A percentile compares a stretch with the other conserved stretches of the same genome.
These are phyloP conservation scores for Tolypocladium guangdongense DNA, from an alignment of 2,329 filamentous ascomycete species.

Conservation along the genomic window DNA sequence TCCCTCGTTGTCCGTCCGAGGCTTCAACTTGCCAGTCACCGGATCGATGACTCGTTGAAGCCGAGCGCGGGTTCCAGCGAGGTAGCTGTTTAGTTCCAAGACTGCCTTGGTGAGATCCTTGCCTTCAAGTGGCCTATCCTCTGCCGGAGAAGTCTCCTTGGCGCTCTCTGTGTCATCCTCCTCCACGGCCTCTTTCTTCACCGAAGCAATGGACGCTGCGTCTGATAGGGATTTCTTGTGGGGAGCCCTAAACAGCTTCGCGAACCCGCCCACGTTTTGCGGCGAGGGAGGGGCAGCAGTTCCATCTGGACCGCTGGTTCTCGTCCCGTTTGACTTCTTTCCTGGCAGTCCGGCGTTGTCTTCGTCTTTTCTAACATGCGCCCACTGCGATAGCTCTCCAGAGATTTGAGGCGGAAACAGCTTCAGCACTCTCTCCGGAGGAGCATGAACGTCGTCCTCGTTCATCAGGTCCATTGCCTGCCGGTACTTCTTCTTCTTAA, in stretches of 20 bases:
- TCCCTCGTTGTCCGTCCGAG: conserved; percentile 30
- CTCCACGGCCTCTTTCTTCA: conserved; percentile 38
- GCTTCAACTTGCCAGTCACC: conserved; percentile 49
- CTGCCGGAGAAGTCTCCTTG: conserved; percentile 24
- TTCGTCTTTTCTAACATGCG: conserved; percentile 25
- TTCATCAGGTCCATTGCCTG: conserved; percentile 83
- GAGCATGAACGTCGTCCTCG: conserved; percentile 73
- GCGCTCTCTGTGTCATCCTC: conserved; percentile 45
- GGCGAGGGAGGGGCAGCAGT: conserved; percentile 21
- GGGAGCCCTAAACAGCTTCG: conserved; percentile 40
- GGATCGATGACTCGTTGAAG: conserved; percentile 53
- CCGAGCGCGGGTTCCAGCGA: conserved; percentile 70
- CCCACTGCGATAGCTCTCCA: conserved; percentile 60
- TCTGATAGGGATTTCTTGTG: conserved; percentile 37
- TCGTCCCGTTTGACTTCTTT: conserved; percentile 17
- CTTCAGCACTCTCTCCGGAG: conserved; percentile 76
- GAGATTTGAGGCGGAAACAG: conserved; percentile 78
- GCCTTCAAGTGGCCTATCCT: conserved; percentile 54
- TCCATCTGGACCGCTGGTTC: conserved; percentile 15
- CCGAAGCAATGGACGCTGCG: conserved; percentile 50
- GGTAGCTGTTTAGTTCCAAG: conserved; percentile 72
- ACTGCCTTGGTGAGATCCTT: conserved; percentile 78
- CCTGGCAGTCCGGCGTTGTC: conserved; percentile 28
- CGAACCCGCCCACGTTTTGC: conserved; percentile 34
- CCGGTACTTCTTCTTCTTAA: conserved; percentile 71